A percentile compares a stretch with the other conserved stretches of the same genome.
Evolutionary conservation across 805 yeast species (phyloP).

Genomic region (Candida succiphila): DNA sequence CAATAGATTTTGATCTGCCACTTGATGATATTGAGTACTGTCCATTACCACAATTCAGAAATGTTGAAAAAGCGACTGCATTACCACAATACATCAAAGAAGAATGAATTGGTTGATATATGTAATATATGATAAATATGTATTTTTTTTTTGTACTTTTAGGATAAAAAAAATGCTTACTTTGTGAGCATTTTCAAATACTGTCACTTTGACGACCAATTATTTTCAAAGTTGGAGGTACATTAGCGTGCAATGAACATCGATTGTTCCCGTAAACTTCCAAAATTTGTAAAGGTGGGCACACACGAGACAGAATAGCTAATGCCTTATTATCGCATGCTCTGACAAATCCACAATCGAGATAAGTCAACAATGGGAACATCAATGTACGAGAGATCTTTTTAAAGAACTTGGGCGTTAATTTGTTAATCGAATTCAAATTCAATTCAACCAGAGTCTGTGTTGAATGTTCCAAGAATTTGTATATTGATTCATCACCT

Average conservation of each 20-base stretch:
- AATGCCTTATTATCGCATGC: conserved; percentile 61
- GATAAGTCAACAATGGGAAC: conserved; percentile 51
- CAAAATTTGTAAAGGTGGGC: conserved; percentile 52
- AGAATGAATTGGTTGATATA: conserved; percentile 4
- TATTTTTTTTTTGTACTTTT: neutral
- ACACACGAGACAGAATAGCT: conserved; percentile 44
- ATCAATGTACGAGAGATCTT: conserved; percentile 30
- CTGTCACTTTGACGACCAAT: conserved; percentile 71
- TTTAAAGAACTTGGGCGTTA: conserved; percentile 42
- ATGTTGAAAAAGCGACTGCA: conserved; percentile 52
- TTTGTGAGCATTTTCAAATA: conserved; percentile 25
- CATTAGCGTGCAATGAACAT: conserved; percentile 45
- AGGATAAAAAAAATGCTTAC: neutral
- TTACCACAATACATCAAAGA: conserved; percentile 31
- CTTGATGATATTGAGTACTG: conserved; percentile 17
- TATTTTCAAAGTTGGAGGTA: conserved; percentile 45
- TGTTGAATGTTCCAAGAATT: conserved; percentile 52
- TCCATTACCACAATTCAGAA: conserved; percentile 48
- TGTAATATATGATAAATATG: conserved; percentile 2
- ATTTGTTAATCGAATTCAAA: conserved; percentile 58
- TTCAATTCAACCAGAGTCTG: conserved; percentile 59
- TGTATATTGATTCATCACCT: conserved; percentile 51
- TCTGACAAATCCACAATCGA: conserved; percentile 77
- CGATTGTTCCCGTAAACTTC: conserved; percentile 78
- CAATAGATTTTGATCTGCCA: conserved; percentile 16